Evolutionary conservation across 306 rosid genomes (phyloP).

Genomic region (Rosa multiflora): DNA sequence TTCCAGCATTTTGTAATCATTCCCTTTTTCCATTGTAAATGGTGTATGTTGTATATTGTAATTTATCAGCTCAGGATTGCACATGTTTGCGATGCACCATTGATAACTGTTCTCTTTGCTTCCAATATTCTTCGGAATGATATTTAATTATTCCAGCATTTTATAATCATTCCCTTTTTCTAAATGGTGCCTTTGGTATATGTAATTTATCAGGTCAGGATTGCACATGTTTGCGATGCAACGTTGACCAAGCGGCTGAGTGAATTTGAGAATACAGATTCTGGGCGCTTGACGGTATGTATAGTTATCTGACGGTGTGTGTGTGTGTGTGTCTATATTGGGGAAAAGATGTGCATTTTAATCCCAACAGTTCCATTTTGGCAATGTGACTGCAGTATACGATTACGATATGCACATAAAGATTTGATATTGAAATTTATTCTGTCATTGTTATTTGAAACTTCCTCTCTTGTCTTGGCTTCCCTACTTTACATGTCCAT

Average conservation of each 20-base stretch:
- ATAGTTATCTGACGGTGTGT: neutral
- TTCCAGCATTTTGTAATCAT: neutral
- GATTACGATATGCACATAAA: conserved; percentile 33
- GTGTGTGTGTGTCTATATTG: too few species aligned
- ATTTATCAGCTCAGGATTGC: too few species aligned
- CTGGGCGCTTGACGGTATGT: conserved; percentile 83
- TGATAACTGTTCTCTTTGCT: neutral
- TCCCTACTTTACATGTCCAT: neutral
- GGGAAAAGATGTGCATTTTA: neutral
- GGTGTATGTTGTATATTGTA: too few species aligned
- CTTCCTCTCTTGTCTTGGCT: neutral
- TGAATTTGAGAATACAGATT: conserved; percentile 86
- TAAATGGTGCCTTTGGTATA: conserved; percentile 3
- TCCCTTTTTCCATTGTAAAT: neutral
- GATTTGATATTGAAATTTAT: neutral
- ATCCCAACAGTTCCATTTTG: neutral
- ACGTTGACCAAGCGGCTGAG: conserved; percentile 82
- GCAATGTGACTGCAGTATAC: neutral
- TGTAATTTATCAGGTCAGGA: conserved; percentile 49
- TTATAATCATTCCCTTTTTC: neutral
- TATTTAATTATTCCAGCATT: neutral
- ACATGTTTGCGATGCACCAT: too few species aligned
- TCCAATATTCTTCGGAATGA: neutral
- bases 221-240: conserved; percentile 88
- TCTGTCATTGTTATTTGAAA: neutral